Conservation (phyloP, 1,139 yeast genomes). For the Yamadazyma taylorii region DNA sequence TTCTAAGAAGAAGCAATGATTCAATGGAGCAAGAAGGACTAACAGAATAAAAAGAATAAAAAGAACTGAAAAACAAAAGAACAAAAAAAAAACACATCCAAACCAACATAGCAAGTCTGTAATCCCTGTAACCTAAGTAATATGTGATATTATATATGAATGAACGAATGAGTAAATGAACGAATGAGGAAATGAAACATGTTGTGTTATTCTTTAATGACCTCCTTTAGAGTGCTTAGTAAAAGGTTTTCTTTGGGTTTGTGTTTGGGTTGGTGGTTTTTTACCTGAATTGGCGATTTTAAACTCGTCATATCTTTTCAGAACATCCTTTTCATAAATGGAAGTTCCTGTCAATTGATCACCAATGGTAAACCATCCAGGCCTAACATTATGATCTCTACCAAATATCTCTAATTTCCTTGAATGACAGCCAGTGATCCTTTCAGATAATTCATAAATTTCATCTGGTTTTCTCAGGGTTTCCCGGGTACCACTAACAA, state of each 20-base stretch:
- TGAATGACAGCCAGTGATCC: slow-evolving; percentile 73
- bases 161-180: neutral
- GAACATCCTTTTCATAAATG: slow-evolving; percentile 60
- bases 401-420: slow-evolving; percentile 89
- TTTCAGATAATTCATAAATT: slow-evolving; percentile 77
- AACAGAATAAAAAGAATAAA: too few relatives aligned
- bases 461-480: slow-evolving; percentile 93
- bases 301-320: slow-evolving; percentile 30
- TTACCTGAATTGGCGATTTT: slow-evolving; percentile 7
- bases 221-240: too few relatives aligned
- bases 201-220: too few relatives aligned
- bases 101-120: too few relatives aligned
- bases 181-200: neutral
- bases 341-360: slow-evolving; percentile 68
- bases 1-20: slow-evolving; percentile 5
- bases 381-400: slow-evolving; percentile 76
- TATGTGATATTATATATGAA: neutral
- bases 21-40: too few relatives aligned
- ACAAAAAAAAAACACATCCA: too few relatives aligned
- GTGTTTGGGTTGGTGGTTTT: too few relatives aligned
- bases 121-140: too few relatives aligned
- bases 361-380: slow-evolving; percentile 92
- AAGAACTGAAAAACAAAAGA: too few relatives aligned
- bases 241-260: too few relatives aligned
- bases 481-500: slow-evolving; percentile 83